Evolutionary conservation across 257 asterid species (phyloP).

Genomic region (Penstemon newberryi): DNA sequence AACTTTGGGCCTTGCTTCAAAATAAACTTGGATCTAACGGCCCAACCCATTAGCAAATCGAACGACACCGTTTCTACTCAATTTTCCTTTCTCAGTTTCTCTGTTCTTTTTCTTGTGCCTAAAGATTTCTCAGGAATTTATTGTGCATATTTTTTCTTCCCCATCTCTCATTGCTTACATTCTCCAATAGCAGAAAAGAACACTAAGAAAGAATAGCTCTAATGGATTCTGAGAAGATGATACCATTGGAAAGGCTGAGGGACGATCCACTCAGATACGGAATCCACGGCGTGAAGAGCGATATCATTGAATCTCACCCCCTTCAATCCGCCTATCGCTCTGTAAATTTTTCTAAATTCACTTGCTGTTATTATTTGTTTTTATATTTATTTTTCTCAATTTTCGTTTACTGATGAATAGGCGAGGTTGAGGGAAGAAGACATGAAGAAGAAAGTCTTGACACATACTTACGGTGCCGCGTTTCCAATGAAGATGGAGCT

Average conservation of each 20-base stretch:
- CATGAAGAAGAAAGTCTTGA: constrained; percentile 46
- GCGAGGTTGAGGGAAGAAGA: constrained; percentile 51
- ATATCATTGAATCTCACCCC: constrained; percentile 79
- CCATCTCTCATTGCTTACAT: constrained; percentile 14
- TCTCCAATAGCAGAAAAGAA: constrained; percentile 16
- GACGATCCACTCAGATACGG: constrained; percentile 64
- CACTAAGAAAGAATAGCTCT: not conserved
- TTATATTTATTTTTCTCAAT: not conserved
- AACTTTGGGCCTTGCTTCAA: too few relatives aligned
- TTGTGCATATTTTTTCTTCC: not conserved
- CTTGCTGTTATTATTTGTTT: not conserved
- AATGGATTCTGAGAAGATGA: constrained; percentile 59
- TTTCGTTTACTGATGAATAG: constrained; percentile 38
- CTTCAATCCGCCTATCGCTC: constrained; percentile 64
- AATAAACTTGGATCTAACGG: too few relatives aligned
- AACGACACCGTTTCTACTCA: too few relatives aligned
- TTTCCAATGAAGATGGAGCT: constrained; percentile 76
- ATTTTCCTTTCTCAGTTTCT: not conserved
- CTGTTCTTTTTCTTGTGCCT: constrained; percentile 32
- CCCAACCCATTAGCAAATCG: too few relatives aligned
- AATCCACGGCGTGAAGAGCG: constrained; percentile 86
- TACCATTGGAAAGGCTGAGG: constrained; percentile 42
- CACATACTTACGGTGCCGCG: constrained; percentile 63
- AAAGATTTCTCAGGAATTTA: constrained; percentile 28
- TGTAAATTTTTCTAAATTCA: constrained; percentile 35